Base-by-base conservation (phyloP, 352 stramenopile genomes). In the Phytophthora citricola region DNA sequence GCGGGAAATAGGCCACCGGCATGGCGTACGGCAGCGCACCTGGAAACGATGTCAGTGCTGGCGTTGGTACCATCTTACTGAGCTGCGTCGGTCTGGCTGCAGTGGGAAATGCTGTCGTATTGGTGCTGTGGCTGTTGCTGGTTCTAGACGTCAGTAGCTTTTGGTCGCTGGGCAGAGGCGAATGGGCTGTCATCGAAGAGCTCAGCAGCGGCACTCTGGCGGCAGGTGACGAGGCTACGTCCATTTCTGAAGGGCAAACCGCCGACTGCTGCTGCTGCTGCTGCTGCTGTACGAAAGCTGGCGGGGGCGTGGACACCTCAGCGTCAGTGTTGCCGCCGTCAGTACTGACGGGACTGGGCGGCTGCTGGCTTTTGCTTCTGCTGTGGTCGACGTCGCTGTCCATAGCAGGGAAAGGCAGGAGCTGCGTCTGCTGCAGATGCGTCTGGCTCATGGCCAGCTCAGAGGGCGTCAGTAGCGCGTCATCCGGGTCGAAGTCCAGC, bases 1-100 rank as follows among this genome's bases (percentile, higher is more conserved):
- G 54, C 15, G 73, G 71, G 52, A 89, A 88, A 53, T 83, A 90
- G 31, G 83, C 83, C 17, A 92, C 74, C 5, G 83, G 83, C 50
- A 88, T 75, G 26, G 83, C 83, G 40, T 86, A 92, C 12, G 83
- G 81, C 29, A 92, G 76, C 17, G 39, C 40, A 9, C 44, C 31
- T 3, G 71, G n/a, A 34, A 83, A 75, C 36, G 58, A 10, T 11
- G 43, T 31, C 27, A 49, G 11, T 14, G 44, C 36, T 29, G 45
- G 32, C 38, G 38, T 46, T 48, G 56, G 34, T 29, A 48, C 34
- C 29, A 32, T 44, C 40, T 55, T 70, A 40, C 27, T 57, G 32
- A 53, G 40, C 22, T 63, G 54, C 58, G 47, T 36, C 11, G 41
- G 39, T 29, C 60, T 56, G 45, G 22, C 17, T 29, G 59, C 3